Evolutionary conservation across 139 green algal genomes (phyloP).

Genomic region (Deuterostichococcus epilithicus): DNA sequence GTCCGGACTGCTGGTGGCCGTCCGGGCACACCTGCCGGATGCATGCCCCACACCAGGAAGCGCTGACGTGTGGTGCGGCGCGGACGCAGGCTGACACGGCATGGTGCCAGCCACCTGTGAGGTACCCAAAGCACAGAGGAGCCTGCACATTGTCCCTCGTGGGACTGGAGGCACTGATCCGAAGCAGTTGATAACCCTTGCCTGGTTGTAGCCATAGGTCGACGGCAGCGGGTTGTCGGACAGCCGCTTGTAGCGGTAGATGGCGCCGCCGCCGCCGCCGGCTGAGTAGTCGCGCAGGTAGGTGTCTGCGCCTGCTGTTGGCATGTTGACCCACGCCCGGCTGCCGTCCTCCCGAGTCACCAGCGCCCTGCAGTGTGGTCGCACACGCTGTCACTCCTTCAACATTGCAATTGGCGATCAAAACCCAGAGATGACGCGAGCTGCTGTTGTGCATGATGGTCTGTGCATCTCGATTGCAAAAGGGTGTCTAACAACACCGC

Average conservation of each 20-base stretch:
- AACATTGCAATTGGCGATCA: too few relatives aligned
- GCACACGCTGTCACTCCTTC: not conserved
- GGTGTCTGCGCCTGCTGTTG: conserved; percentile 17
- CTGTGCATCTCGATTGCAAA: too few relatives aligned
- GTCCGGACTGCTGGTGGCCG: too few relatives aligned
- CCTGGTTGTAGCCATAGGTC: conserved; percentile 53
- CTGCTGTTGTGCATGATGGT: too few relatives aligned
- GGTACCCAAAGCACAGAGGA: too few relatives aligned
- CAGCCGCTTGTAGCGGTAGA: conserved; percentile 24
- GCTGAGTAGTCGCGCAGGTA: conserved; percentile 28
- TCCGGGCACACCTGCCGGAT: not conserved
- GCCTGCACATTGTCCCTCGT: not conserved
- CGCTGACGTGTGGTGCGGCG: not conserved
- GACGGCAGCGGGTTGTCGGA: not conserved
- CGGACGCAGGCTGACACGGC: too few relatives aligned
- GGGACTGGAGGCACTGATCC: too few relatives aligned
- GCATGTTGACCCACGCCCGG: conserved; percentile 36
- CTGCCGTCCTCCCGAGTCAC: conserved; percentile 42
- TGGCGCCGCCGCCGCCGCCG: conserved; percentile 28
- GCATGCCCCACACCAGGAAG: not conserved
- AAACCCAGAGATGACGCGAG: too few relatives aligned
- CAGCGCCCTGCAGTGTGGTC: conserved; percentile 17
- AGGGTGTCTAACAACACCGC: too few relatives aligned
- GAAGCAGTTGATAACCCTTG: not conserved
- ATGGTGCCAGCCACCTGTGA: too few relatives aligned